These are phyloP conservation scores for Stellera chamaejasme DNA, from an alignment of 345 rosid species.

Conservation along the genomic window DNA sequence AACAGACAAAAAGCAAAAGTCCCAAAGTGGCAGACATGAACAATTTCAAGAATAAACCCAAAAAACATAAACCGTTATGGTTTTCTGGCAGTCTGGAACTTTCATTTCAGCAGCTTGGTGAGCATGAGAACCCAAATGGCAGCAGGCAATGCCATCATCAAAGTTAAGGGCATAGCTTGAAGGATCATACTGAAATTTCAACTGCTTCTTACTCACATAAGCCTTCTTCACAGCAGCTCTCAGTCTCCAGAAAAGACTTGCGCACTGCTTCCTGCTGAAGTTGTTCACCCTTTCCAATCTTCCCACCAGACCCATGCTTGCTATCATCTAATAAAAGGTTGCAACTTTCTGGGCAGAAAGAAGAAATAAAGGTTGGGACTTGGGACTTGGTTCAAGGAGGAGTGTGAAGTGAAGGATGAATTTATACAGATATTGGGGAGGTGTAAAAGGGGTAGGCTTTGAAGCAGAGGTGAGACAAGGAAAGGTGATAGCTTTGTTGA, in stretches of 20 bases:
- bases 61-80: constrained; percentile 39
- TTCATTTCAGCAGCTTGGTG: constrained; percentile 9
- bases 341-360: no score
- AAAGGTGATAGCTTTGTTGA: neutral
- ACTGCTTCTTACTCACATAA: constrained; percentile 23
- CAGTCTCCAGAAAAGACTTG: constrained; percentile 38
- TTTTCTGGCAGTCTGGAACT: constrained; percentile 10
- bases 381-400: no score
- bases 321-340: neutral
- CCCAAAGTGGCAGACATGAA: neutral
- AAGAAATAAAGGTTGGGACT: no score
- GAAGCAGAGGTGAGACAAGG: constrained; percentile 3
- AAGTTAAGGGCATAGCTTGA: constrained; percentile 77
- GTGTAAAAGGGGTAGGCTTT: neutral
- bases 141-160: constrained; percentile 41
- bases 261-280: constrained; percentile 40
- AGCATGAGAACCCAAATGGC: constrained; percentile 10
- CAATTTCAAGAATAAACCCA: constrained; percentile 25
- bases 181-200: constrained; percentile 85
- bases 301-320: constrained; percentile 12
- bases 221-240: constrained; percentile 42
- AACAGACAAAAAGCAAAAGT: constrained; percentile 1
- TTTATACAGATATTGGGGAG: neutral
- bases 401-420: no score
- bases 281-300: constrained; percentile 22